phyloP scores from a whole-genome alignment of 192 early-diverging fungal genomes.

The Rhizophlyctis rosea region DNA sequence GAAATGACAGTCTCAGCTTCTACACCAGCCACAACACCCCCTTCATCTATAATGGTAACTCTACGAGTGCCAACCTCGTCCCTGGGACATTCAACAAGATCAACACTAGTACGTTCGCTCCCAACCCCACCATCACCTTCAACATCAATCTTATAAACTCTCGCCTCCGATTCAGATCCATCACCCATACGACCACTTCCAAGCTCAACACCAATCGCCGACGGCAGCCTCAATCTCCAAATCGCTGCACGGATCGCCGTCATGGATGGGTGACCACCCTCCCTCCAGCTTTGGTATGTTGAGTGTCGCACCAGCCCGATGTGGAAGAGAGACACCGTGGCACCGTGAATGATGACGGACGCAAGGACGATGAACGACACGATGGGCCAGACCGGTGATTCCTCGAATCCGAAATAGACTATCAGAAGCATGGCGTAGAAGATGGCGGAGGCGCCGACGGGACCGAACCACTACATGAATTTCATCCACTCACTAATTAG shows the following conservation, averaged over 20 bases:
- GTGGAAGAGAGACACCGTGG: constrained; percentile 69
- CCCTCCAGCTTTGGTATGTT: constrained; percentile 9
- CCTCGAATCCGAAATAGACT: constrained; percentile 20
- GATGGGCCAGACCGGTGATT: constrained; percentile 21
- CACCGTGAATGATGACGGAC: constrained; percentile 80
- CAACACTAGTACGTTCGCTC: too few relatives aligned
- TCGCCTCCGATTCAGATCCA: too few relatives aligned
- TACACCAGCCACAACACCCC: too few relatives aligned
- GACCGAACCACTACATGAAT: constrained; percentile 74
- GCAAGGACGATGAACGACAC: constrained; percentile 66
- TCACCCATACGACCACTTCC: too few relatives aligned
- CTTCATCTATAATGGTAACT: too few relatives aligned
- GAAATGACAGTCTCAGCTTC: too few relatives aligned
- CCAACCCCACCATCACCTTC: too few relatives aligned
- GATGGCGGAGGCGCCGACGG: constrained; percentile 70
- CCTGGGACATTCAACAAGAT: too few relatives aligned
- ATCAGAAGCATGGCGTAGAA: constrained; percentile 54
- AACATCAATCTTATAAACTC: too few relatives aligned
- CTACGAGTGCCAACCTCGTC: too few relatives aligned
- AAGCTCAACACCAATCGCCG: too few relatives aligned
- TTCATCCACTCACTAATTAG: background rate
- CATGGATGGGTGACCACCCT: background rate
- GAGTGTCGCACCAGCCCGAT: constrained; percentile 13
- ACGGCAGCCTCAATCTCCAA: background rate
- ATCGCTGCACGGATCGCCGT: background rate